Conservation (phyloP, 2,329 filamentous ascomycete species). For the Beauveria sp. region DNA sequence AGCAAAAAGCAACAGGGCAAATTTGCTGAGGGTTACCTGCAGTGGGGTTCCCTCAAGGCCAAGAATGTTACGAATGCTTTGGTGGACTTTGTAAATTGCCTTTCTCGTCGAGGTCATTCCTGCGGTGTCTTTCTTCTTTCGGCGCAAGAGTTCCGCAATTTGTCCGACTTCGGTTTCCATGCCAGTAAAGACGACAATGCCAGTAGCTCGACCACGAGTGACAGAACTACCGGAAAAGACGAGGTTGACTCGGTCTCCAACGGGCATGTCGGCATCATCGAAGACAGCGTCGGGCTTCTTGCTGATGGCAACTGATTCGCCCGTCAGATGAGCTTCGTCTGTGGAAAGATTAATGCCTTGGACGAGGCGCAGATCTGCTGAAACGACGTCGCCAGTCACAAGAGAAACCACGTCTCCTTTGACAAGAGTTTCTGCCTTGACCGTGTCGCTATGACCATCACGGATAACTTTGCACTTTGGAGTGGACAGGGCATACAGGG, state of each 20-base stretch:
- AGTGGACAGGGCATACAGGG: constrained; percentile 49
- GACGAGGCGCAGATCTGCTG: constrained; percentile 59
- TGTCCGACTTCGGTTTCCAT: constrained; percentile 70
- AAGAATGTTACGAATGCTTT: constrained; percentile 45
- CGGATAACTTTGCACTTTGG: constrained; percentile 54
- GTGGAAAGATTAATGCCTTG: constrained; percentile 67
- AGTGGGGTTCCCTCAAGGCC: constrained; percentile 72
- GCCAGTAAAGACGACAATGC: constrained; percentile 62
- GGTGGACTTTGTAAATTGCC: constrained; percentile 35
- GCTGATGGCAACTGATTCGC: constrained; percentile 63
- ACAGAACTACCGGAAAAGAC: constrained; percentile 66
- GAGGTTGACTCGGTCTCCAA: constrained; percentile 64
- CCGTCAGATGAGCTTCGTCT: constrained; percentile 68
- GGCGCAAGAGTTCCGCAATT: constrained; percentile 63
- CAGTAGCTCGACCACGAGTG: constrained; percentile 60
- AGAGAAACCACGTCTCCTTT: constrained; percentile 58
- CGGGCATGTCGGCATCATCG: constrained; percentile 45
- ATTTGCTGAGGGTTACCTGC: constrained; percentile 77
- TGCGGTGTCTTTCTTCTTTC: constrained; percentile 39
- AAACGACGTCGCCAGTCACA: constrained; percentile 60
- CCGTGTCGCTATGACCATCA: constrained; percentile 40
- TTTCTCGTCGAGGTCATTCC: constrained; percentile 35
- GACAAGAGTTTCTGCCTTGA: constrained; percentile 52
- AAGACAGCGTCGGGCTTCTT: constrained; percentile 54
- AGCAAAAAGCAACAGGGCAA: constrained; percentile 73